Conservation (phyloP, 2,329 filamentous ascomycete genomes). For the Alternaria burnsii region DNA sequence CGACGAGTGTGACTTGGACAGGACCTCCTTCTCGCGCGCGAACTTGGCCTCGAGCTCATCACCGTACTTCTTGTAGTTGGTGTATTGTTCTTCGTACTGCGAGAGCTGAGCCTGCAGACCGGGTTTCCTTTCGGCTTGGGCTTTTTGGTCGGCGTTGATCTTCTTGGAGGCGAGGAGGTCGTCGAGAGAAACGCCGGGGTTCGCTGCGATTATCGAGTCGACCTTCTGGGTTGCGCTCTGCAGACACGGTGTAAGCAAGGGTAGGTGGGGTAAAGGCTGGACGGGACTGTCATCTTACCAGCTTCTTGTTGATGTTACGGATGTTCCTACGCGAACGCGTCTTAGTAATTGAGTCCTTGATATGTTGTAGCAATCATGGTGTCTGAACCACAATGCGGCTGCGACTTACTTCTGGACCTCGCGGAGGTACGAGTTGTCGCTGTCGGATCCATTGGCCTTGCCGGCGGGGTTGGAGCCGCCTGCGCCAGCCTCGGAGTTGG, state of each 20-base stretch:
- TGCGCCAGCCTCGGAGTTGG: constrained; percentile 41
- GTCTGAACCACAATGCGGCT: constrained; percentile 9
- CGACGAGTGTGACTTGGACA: constrained; percentile 64
- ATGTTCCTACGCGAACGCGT: constrained; percentile 70
- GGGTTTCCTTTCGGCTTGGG: constrained; percentile 80
- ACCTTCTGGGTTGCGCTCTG: constrained; percentile 77
- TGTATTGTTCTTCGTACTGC: constrained; percentile 77
- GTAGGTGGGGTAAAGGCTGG: constrained; percentile 6
- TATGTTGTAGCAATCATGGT: background rate
- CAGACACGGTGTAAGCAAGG: constrained; percentile 29
- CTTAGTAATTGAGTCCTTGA: constrained; percentile 25
- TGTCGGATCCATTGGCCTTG: constrained; percentile 65
- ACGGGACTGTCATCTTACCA: constrained; percentile 66
- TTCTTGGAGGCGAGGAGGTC: constrained; percentile 75
- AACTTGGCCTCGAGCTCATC: constrained; percentile 72
- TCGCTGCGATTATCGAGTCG: constrained; percentile 72
- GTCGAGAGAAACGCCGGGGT: constrained; percentile 75
- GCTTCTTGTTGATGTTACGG: constrained; percentile 92
- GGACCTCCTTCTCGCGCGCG: constrained; percentile 64
- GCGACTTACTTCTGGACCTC: constrained; percentile 86
- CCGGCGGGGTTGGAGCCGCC: constrained; percentile 43
- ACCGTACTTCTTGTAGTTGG: constrained; percentile 78
- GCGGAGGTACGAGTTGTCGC: constrained; percentile 82
- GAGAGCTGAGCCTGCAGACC: constrained; percentile 72
- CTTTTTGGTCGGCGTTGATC: constrained; percentile 83